A percentile compares a stretch with the other conserved stretches of the same genome.
These are phyloP conservation scores for Coniosporium tulheliwenetii DNA, from an alignment of 2,329 filamentous ascomycete genomes.

Conservation along the genomic window DNA sequence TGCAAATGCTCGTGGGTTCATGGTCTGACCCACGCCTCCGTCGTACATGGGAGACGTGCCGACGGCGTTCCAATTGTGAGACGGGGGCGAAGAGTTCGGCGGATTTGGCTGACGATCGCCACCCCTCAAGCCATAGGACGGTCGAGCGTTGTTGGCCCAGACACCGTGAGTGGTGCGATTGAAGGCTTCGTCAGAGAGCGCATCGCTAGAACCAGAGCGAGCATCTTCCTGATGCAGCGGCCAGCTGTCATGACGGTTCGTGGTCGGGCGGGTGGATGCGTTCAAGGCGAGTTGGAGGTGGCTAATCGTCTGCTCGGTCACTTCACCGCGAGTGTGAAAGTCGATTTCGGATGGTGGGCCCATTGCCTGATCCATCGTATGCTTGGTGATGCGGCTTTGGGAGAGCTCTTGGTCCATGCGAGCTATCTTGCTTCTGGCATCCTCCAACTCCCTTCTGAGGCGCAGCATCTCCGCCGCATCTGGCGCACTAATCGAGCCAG, in stretches of 20 bases:
- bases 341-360: slow-evolving; percentile 35
- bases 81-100: too few relatives aligned
- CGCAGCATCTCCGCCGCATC: slow-evolving; percentile 46
- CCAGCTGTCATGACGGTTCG: slow-evolving; percentile 36
- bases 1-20: too few relatives aligned
- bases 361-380: slow-evolving; percentile 40
- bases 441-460: slow-evolving; percentile 55
- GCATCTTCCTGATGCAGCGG: slow-evolving; percentile 4
- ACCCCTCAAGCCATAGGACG: too few relatives aligned
- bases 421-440: slow-evolving; percentile 53
- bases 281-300: slow-evolving; percentile 37
- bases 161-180: too few relatives aligned
- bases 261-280: slow-evolving; percentile 24
- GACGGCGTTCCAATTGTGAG: too few relatives aligned
- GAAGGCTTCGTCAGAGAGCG: slow-evolving; percentile 3
- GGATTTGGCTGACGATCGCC: too few relatives aligned
- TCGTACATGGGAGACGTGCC: too few relatives aligned
- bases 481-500: slow-evolving; percentile 8
- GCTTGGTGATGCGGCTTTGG: slow-evolving; percentile 44
- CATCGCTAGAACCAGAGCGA: neutral
- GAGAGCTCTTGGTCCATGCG: slow-evolving; percentile 57
- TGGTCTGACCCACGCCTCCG: too few relatives aligned
- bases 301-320: slow-evolving; percentile 34
- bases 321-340: slow-evolving; percentile 28
- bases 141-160: too few relatives aligned